phyloP scores from a whole-genome alignment of 1,284 basidiomycete species.

The Papiliotrema terrestris region DNA sequence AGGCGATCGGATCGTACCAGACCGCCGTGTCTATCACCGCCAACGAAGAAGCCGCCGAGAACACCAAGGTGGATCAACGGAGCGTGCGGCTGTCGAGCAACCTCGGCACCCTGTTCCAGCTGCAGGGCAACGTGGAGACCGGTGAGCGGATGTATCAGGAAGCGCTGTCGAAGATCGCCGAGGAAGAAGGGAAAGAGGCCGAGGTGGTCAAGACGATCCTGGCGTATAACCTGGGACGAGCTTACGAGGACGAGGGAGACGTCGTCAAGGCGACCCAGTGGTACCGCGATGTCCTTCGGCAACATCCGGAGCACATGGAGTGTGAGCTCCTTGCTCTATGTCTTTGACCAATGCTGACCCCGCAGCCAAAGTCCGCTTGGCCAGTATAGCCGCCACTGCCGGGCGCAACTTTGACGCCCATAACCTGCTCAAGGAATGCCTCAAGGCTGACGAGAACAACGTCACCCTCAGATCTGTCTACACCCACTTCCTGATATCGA shows the following conservation, averaged over 20 bases:
- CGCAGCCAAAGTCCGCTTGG: conserved; percentile 82
- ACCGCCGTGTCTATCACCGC: conserved; percentile 58
- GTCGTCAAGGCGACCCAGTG: conserved; percentile 69
- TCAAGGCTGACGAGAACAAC: conserved; percentile 44
- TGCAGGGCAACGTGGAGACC: conserved; percentile 58
- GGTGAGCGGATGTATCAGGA: conserved; percentile 54
- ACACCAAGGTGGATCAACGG: conserved; percentile 21
- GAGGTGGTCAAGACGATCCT: conserved; percentile 67
- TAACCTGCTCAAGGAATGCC: conserved; percentile 77
- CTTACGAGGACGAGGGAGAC: conserved; percentile 78
- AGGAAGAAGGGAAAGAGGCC: conserved; percentile 54
- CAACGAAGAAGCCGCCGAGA: conserved; percentile 23
- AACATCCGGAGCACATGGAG: conserved; percentile 90
- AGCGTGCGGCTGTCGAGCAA: conserved; percentile 67
- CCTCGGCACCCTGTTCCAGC: conserved; percentile 69
- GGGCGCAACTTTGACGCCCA: conserved; percentile 76
- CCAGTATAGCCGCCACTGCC: conserved; percentile 65
- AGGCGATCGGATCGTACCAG: conserved; percentile 66
- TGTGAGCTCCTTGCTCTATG: conserved; percentile 56
- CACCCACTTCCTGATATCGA: conserved; percentile 70
- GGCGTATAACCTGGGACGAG: conserved; percentile 81
- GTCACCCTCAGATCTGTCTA: conserved; percentile 66
- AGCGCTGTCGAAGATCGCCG: conserved; percentile 46
- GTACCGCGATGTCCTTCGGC: conserved; percentile 73
- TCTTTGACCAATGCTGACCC: not conserved